Percentiles rank a stretch among this genome's conserved stretches.
Conservation (phyloP, 2,329 filamentous ascomycete species). For the Boeremia lycopersici region DNA sequence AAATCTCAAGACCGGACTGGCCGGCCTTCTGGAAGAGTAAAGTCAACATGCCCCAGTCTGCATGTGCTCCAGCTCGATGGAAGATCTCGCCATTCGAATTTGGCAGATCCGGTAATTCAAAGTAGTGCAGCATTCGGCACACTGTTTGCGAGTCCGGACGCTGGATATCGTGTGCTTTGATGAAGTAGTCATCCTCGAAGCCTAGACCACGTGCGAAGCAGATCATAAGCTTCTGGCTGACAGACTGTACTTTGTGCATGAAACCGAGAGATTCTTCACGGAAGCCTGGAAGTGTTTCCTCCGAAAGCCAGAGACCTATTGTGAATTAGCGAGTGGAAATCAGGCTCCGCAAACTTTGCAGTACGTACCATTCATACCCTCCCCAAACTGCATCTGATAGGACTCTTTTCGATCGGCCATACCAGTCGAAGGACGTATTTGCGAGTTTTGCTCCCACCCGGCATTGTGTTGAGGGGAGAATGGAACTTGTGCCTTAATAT, state of each 20-base stretch:
- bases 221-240: slow-evolving; percentile 63
- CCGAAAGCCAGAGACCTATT: slow-evolving; percentile 55
- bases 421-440: slow-evolving; percentile 65
- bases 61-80: slow-evolving; percentile 67
- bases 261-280: slow-evolving; percentile 54
- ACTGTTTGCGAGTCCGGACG: slow-evolving; percentile 61
- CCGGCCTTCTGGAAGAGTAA: slow-evolving; percentile 67
- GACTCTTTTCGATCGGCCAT: slow-evolving; percentile 65
- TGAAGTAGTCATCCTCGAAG: slow-evolving; percentile 63
- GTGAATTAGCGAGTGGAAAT: background rate
- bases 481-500: slow-evolving; percentile 60
- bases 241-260: slow-evolving; percentile 60
- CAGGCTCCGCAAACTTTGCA: background rate
- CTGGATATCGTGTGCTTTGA: slow-evolving; percentile 59
- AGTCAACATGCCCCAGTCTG: slow-evolving; percentile 68
- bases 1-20: slow-evolving; percentile 68
- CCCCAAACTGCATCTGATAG: slow-evolving; percentile 68
- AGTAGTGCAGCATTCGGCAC: slow-evolving; percentile 63
- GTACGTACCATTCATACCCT: slow-evolving; percentile 54
- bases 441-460: slow-evolving; percentile 66
- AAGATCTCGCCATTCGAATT: slow-evolving; percentile 50
- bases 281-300: slow-evolving; percentile 58
- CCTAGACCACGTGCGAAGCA: slow-evolving; percentile 65
- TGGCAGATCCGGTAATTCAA: slow-evolving; percentile 45
- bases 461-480: slow-evolving; percentile 61